phyloP scores from a whole-genome alignment of 2,329 filamentous ascomycete species.

The Dothiorella sarmentorum region DNA sequence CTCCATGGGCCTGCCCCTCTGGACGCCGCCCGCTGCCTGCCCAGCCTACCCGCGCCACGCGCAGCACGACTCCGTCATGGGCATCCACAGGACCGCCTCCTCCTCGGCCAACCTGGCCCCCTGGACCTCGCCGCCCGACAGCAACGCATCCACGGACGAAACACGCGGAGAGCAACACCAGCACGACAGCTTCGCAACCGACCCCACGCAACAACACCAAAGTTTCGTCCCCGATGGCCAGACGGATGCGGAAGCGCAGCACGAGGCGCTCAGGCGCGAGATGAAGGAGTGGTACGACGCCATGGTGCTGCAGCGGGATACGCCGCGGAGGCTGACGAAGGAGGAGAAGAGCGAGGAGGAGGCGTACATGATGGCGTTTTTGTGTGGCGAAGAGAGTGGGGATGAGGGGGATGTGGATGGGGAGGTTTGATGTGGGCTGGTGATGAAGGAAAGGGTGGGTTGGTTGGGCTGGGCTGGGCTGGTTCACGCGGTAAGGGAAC shows the following conservation, averaged over 20 bases:
- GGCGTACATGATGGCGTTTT: background rate
- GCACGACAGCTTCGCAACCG: background rate
- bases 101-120: too few species aligned
- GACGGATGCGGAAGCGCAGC: background rate
- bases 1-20: too few species aligned
- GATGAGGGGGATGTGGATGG: background rate
- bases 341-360: constrained; percentile 1
- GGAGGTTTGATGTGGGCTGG: background rate
- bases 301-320: constrained; percentile 1
- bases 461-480: background rate
- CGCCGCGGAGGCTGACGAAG: background rate
- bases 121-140: too few species aligned
- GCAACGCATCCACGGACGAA: too few species aligned
- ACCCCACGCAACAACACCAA: too few species aligned
- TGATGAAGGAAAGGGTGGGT: too few species aligned
- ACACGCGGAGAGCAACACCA: background rate
- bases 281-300: constrained; percentile 18
- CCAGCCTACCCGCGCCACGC: too few species aligned
- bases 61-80: too few species aligned
- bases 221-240: background rate
- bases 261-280: background rate
- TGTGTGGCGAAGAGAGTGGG: background rate
- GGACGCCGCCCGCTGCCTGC: too few species aligned
- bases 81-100: too few species aligned
- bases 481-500: too few species aligned